Evolutionary conservation across 2,329 filamentous ascomycete genomes (phyloP), one percentile per base, ranked within the genome.

Genomic region (Cercospora beticola): DNA sequence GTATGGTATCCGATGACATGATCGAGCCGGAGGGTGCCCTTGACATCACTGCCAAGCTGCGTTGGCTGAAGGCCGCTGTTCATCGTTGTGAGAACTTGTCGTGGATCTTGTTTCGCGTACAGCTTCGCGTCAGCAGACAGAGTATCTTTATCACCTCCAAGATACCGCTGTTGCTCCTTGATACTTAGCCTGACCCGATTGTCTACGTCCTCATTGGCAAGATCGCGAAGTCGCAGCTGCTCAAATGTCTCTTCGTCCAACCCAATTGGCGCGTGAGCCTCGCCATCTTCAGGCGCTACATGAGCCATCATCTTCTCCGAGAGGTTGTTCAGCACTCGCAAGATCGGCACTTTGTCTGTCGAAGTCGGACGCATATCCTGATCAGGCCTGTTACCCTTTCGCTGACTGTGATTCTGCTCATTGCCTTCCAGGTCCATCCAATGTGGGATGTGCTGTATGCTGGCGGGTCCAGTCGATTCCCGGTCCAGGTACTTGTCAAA

Each of bases 391-490:
- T 99, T 98, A 61, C 95, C 95, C 75, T 86, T 90, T 76, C 90
- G 88, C 64, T 94, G 92, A 74, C 93, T 96, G 79, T 97, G 90
- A 76, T 99, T 94, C 79, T 95, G 92, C 81, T 98, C 95, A 76
- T 99, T 99, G 31, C 91, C 95, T 77, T 94, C 92, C 28, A 99
- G 81, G 78, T 99, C 92, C 74, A 99, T 94, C 72, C 96, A 94
- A 74, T 94, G 89, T 0, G 95, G 94, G 21, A 99, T 88, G 66
- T 90, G 87, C 36, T 89, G 83, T 3, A 89, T 83, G 72, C 87
- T 79, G 0, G 81, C 77, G 23, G 79, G 78, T 2, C 71, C 74
- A 14, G 82, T 83, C 58, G 85, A 81, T 73, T 93, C 91, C 43
- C 86, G 86, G 68, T 90, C 88, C 26, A 97, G 86, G 78, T 97